Evolutionary conservation across 2,329 filamentous ascomycete species (phyloP).

Genomic region (Escovopsis sp.): DNA sequence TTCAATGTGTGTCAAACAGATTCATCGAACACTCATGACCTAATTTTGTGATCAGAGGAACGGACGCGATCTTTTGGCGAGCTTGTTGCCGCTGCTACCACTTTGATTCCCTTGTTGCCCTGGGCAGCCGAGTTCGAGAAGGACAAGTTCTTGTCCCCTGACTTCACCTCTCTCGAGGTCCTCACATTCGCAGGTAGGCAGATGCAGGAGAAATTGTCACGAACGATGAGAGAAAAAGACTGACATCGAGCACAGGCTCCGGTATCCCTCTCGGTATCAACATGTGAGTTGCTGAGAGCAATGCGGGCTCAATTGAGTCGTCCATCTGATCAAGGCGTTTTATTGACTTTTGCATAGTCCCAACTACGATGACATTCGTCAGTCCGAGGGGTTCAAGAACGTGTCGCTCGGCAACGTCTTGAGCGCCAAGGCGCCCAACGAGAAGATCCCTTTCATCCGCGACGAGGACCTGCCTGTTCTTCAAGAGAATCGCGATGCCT

Average conservation of each 20-base stretch:
- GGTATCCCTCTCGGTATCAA: constrained; percentile 56
- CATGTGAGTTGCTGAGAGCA: constrained; percentile 29
- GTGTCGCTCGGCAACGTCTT: constrained; percentile 88
- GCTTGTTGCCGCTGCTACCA: constrained; percentile 65
- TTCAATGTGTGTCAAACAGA: neutral
- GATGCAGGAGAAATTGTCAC: neutral
- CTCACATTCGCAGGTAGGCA: constrained; percentile 47
- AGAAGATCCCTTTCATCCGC: constrained; percentile 81
- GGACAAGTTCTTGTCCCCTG: constrained; percentile 85
- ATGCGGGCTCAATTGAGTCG: too few species aligned
- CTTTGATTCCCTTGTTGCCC: constrained; percentile 75
- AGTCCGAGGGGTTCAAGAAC: constrained; percentile 81
- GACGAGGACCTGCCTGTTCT: constrained; percentile 64
- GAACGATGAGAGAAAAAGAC: constrained; percentile 14
- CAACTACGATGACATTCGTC: constrained; percentile 64
- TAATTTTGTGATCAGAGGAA: constrained; percentile 35
- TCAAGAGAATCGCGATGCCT: constrained; percentile 66
- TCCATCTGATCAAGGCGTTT: too few species aligned
- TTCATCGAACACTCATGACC: neutral
- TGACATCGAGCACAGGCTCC: constrained; percentile 23
- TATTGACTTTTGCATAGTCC: too few species aligned
- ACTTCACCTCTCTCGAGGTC: constrained; percentile 91
- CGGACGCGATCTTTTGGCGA: constrained; percentile 76
- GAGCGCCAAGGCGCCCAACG: constrained; percentile 78
- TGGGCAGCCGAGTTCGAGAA: constrained; percentile 89